A percentile compares a stretch with the other conserved stretches of the same genome.
Evolutionary conservation across 371 early-diverging fungal species (phyloP).

Genomic region (Actinomortierella wolfii): DNA sequence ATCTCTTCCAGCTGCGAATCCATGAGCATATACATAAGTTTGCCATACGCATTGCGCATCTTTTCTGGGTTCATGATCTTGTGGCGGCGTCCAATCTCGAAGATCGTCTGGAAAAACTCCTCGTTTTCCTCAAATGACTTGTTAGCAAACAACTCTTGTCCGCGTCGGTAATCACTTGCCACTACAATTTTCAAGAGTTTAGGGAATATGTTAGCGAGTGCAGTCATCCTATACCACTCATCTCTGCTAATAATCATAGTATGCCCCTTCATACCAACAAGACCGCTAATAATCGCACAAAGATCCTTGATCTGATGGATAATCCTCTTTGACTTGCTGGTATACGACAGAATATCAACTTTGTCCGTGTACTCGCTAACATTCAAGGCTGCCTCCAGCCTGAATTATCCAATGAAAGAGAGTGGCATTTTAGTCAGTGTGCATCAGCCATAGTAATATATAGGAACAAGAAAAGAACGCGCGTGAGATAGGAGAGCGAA

Average conservation of each 20-base stretch:
- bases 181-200: conserved; percentile 22
- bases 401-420: conserved; percentile 7
- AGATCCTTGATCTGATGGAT: conserved; percentile 94
- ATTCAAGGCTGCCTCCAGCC: conserved; percentile 88
- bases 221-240: too few relatives aligned
- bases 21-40: conserved; percentile 89
- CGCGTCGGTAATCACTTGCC: conserved; percentile 82
- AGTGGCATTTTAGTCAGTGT: background rate
- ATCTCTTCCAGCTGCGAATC: conserved; percentile 91
- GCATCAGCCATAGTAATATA: background rate
- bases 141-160: conserved; percentile 88
- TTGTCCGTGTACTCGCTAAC: conserved; percentile 89
- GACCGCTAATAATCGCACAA: conserved; percentile 91
- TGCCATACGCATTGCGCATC: conserved; percentile 95
- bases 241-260: too few relatives aligned
- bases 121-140: conserved; percentile 85
- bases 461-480: background rate
- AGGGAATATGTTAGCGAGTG: background rate
- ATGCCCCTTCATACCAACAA: conserved; percentile 57
- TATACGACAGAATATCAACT: conserved; percentile 86
- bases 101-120: conserved; percentile 87
- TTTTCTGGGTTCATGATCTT: conserved; percentile 99
- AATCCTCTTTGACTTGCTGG: conserved; percentile 87
- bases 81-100: conserved; percentile 95
- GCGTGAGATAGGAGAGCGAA: too few relatives aligned